Base-by-base conservation (phyloP, 768 basidiomycete genomes). In the Amanita subjunquillea region DNA sequence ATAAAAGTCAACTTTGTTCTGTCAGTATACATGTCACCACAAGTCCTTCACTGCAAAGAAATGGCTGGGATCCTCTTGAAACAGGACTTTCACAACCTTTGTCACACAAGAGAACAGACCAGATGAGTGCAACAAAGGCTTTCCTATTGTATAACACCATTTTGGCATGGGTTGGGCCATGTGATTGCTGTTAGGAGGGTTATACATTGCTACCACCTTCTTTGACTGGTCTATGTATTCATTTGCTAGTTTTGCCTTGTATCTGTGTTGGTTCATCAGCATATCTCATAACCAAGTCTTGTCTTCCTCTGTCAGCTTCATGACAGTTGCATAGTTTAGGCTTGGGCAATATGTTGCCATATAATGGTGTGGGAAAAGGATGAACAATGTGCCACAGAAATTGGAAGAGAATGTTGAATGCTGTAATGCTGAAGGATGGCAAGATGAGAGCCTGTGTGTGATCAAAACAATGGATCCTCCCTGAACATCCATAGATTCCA, bases 61-160 rank as follows among this genome's bases (percentile, higher is more conserved):
- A 23, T 49, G 48, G 4, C 38, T 20, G 8, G 34, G 37, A 9
- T 39, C 32, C 25, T 39, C 50, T 41, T 27, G 39, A n/a, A 51
- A 34, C 34, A 38, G 17, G 6, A 51, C 50, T 22, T 39, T 20
- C 34, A 38, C 36, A 22, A 34, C 34, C 34, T 34, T 34, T 12
- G 34, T 34, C 34, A 38, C 50, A 8, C 50, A 13, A 23, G 50
- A 51, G 38, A 51, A 51, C 25, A 51, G 39, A 22, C 39, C 38
- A 15, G 34, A 38, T 13, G 50, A 51, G 20, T 23, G 17, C 36
- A 15, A 41, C 12, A 51, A 41, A 9, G 50, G 36, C 22, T 37
- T 25, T 7, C 50, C 50, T n/a, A 51, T 39, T 2, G 50, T 45
- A 30, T 45, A 45, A 30, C 43, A 45, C 43, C 43, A 45, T 30